Base-by-base conservation (phyloP, 1,139 yeast genomes). In the Spathaspora sp. region DNA sequence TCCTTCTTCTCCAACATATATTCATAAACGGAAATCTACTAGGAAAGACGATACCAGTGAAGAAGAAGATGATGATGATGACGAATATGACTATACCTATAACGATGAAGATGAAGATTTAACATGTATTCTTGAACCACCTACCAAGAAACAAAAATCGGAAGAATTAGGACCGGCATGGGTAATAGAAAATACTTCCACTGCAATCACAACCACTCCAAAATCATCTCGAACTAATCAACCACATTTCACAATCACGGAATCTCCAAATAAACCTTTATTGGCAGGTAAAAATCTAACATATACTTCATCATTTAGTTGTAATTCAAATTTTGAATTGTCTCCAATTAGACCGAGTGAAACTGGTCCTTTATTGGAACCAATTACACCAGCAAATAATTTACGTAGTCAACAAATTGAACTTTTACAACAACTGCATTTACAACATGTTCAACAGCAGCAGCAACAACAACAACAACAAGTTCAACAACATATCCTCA, bases 291-390 rank as follows among this genome's bases (percentile, higher is more conserved):
- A 72, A 50, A 69, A 70, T 56, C 60, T 74, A 47, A 68, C 77
- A 5, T 74, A 70, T 53, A 72, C 78, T 20, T 81, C 86, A 11
- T 80, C 86, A n/a, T 83, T 83, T 60, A 81, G 85, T 58, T 81
- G 86, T 55, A 78, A 74, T 53, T 80, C 86, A 20, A 82, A 80
- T 57, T 74, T 82, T 54, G 88, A 83, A 56, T 62, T 83, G 23
- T 80, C 85, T 17, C 89, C 89, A 11, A 59, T 81, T 34, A 71
- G 80, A 49, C 72, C 78, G 7, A 68, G 71, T 55, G 82, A 80
- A 60, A 73, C 87, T 2, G 88, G 88, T 1, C 87, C 88, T 3
- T 65, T 82, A 43, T 65, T 82, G 43, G 85, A 80, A 57, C 85
- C 86, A 17, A 59, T 76, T 34, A 76, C 81, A 16, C 82, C 84